Conservation (phyloP, 176 grass and related monocot genomes). For the Lolium perenne region DNA sequence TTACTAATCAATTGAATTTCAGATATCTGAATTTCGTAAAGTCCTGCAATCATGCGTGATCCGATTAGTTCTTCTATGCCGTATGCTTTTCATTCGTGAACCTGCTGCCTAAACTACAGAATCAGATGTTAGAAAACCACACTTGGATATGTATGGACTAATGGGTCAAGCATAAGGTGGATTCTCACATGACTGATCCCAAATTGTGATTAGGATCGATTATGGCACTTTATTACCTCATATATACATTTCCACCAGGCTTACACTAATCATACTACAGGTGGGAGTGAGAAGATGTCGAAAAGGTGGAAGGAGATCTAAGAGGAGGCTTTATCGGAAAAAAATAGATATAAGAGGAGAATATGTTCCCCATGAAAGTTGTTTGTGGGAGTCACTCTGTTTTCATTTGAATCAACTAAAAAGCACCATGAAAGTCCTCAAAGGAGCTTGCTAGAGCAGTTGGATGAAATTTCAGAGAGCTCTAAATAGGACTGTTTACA, state of each 20-base stretch:
- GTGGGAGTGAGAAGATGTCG: background rate
- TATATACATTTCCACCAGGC: background rate
- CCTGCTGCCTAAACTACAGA: conserved; percentile 8
- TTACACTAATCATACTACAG: conserved; percentile 13
- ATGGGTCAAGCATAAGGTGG: background rate
- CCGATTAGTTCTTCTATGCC: background rate
- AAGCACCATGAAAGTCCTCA: background rate
- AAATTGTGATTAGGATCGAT: background rate
- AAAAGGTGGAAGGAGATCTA: background rate
- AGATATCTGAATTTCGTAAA: background rate
- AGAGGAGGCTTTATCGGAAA: background rate
- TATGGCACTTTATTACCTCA: background rate
- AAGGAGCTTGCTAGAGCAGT: background rate
- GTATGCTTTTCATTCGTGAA: background rate
- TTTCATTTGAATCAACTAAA: background rate
- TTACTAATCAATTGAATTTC: background rate
- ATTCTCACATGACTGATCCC: background rate
- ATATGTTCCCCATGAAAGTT: background rate
- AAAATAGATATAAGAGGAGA: background rate
- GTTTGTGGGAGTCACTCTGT: background rate
- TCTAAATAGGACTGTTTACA: background rate
- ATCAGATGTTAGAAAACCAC: conserved; percentile 15
- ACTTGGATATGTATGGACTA: conserved; percentile 10
- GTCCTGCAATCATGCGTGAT: background rate
- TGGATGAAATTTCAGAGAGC: background rate